phyloP scores from a whole-genome alignment of 495 filamentous ascomycete species.

The Lichenothelia convexa region DNA sequence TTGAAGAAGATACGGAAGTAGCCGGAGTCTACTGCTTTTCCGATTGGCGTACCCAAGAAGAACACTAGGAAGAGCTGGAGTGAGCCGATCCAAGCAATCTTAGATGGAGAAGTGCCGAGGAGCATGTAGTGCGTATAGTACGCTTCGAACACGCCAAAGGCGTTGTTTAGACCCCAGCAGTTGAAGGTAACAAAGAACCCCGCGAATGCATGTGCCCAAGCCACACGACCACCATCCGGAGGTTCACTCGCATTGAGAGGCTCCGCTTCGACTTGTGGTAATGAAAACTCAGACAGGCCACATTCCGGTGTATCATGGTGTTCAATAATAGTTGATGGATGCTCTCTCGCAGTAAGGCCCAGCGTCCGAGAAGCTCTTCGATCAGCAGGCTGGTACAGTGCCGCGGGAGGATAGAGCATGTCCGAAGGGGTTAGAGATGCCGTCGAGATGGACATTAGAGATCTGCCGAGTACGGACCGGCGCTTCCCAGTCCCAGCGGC shows the following conservation, averaged over 20 bases:
- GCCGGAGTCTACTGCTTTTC: slow-evolving; percentile 15
- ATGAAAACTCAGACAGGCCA: background rate
- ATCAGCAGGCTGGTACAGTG: background rate
- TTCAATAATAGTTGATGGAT: background rate
- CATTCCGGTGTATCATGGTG: background rate
- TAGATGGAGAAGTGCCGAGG: slow-evolving; percentile 7
- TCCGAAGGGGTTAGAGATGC: slow-evolving; percentile 2
- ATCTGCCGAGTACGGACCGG: slow-evolving; percentile 1
- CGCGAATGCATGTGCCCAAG: slow-evolving; percentile 7
- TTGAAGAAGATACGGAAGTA: slow-evolving; percentile 18
- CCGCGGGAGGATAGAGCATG: slow-evolving; percentile 3
- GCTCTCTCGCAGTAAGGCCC: background rate
- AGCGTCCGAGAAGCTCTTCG: background rate
- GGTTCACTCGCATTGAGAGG: background rate
- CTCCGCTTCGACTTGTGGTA: background rate
- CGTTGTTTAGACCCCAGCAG: slow-evolving; percentile 10
- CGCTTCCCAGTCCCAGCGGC: too few species aligned
- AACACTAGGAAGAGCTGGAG: slow-evolving; percentile 19
- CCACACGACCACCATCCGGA: slow-evolving; percentile 5
- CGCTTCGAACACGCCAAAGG: slow-evolving; percentile 18
- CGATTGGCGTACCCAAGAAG: slow-evolving; percentile 14
- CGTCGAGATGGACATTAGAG: background rate
- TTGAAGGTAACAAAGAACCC: slow-evolving; percentile 9
- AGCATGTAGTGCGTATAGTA: slow-evolving; percentile 15
- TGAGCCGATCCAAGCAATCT: slow-evolving; percentile 20